Evolutionary conservation across 1,139 yeast genomes (phyloP).

Genomic region (Kurtzmaniella quercitrusa): DNA sequence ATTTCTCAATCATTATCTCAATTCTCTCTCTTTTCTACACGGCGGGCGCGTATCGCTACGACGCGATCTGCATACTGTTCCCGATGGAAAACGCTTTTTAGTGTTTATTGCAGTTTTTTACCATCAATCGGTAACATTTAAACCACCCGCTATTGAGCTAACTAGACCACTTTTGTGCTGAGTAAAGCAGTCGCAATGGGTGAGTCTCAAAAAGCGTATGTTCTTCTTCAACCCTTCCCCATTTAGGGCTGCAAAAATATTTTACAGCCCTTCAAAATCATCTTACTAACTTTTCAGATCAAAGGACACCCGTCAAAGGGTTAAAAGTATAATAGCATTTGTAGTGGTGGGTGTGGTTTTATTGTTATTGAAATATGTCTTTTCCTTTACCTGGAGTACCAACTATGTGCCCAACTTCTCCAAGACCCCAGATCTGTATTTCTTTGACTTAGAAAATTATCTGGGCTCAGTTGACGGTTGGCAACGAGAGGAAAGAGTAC

Average conservation of each 20-base stretch:
- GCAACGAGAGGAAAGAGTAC: conserved; percentile 50
- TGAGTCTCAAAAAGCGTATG: background rate
- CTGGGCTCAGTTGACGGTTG: conserved; percentile 47
- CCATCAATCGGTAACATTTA: background rate
- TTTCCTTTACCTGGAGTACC: background rate
- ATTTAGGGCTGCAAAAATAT: too few relatives aligned
- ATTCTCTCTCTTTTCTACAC: background rate
- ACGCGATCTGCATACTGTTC: background rate
- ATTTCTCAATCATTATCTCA: background rate
- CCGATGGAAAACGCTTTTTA: background rate
- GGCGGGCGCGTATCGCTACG: background rate
- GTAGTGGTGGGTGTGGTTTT: background rate
- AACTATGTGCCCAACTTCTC: conserved; percentile 22
- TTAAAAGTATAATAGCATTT: background rate
- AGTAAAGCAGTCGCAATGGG: background rate
- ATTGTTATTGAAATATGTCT: conserved; percentile 3
- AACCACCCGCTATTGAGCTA: background rate
- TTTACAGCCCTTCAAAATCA: background rate
- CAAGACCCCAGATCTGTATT: conserved; percentile 25
- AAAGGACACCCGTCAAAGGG: background rate
- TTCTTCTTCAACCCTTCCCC: too few relatives aligned
- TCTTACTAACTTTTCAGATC: background rate
- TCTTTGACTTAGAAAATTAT: conserved; percentile 43
- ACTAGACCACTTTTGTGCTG: background rate
- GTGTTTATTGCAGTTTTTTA: background rate